Evolutionary conservation across 495 filamentous ascomycete species (phyloP).

Genomic region (Pyrenopolyporus hunteri): DNA sequence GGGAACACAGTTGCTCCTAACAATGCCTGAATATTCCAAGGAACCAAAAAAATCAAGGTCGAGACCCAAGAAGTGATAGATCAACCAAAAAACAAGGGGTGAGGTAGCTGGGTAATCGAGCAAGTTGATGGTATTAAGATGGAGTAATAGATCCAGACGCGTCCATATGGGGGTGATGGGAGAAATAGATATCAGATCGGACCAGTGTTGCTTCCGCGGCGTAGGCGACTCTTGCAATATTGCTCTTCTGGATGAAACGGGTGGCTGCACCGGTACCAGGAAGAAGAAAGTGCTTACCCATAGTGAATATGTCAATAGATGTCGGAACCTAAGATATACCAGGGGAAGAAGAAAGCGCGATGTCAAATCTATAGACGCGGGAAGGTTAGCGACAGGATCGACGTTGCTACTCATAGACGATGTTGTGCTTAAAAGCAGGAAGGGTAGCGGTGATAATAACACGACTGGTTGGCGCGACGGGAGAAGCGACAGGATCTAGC

Average conservation of each 20-base stretch:
- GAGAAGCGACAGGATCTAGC: too few species aligned
- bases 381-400: conserved; percentile 25
- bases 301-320: conserved; percentile 47
- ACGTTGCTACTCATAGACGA: conserved; percentile 1
- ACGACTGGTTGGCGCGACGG: not conserved
- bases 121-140: conserved; percentile 28
- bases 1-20: conserved; percentile 36
- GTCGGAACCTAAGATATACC: conserved; percentile 37
- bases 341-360: conserved; percentile 35
- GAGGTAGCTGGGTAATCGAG: conserved; percentile 16
- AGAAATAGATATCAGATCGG: not conserved
- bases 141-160: conserved; percentile 33
- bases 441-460: not conserved
- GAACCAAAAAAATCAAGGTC: conserved; percentile 43
- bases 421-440: conserved; percentile 7
- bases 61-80: conserved; percentile 50
- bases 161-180: conserved; percentile 16
- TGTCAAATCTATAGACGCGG: conserved; percentile 24
- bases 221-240: conserved; percentile 39
- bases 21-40: conserved; percentile 46
- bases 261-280: conserved; percentile 39
- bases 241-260: conserved; percentile 41
- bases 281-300: conserved; percentile 56
- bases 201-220: conserved; percentile 22
- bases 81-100: conserved; percentile 37